A percentile compares a stretch with the other conserved stretches of the same genome.
These are phyloP conservation scores for Backusella circina DNA, from an alignment of 192 early-diverging fungal species.

Conservation along the genomic window DNA sequence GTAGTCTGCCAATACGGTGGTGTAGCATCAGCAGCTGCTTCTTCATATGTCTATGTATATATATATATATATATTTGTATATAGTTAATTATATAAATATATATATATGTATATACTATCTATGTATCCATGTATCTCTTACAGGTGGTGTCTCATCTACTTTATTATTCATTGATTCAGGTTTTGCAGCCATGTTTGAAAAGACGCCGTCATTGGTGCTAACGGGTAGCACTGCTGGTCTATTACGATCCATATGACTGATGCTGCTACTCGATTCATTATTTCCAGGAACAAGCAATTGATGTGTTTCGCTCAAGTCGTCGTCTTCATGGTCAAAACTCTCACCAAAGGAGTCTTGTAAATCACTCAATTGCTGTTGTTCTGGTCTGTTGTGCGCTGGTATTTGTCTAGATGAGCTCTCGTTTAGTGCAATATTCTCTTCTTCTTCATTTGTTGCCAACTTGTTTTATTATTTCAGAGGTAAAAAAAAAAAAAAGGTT, in stretches of 20 bases:
- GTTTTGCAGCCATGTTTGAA: constrained; percentile 55
- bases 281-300: constrained; percentile 11
- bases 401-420: not conserved
- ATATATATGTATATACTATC: not conserved
- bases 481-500: not conserved
- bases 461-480: not conserved
- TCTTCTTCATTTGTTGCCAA: constrained; percentile 3
- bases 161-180: constrained; percentile 45
- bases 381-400: not conserved
- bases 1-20: constrained; percentile 82
- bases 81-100: too few relatives aligned
- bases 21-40: constrained; percentile 68
- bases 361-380: constrained; percentile 14
- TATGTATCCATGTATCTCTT: constrained; percentile 19
- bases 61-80: too few relatives aligned
- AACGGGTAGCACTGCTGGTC: constrained; percentile 31
- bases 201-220: constrained; percentile 51
- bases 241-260: not conserved
- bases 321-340: constrained; percentile 13
- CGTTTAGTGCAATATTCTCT: not conserved
- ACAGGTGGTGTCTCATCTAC: constrained; percentile 52
- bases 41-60: constrained; percentile 61
- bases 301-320: constrained; percentile 3
- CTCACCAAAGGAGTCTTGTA: constrained; percentile 29
- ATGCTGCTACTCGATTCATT: not conserved